Evolutionary conservation across 768 basidiomycete genomes (phyloP).

Genomic region (Panaeolus papilionaceus): DNA sequence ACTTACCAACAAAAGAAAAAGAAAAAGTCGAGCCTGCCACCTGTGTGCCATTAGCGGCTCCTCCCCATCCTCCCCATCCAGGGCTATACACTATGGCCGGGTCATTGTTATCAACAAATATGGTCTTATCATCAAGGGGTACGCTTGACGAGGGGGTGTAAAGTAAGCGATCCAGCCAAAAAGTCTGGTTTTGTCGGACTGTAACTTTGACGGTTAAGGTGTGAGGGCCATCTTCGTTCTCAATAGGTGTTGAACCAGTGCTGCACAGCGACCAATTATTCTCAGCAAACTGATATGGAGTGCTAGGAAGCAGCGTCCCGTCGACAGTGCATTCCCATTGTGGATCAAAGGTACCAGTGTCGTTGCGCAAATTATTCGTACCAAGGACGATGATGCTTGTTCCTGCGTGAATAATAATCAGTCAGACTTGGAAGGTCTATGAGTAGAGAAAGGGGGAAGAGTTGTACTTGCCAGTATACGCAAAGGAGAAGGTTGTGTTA

Average conservation of each 20-base stretch:
- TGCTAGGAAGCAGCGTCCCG: conserved; percentile 9
- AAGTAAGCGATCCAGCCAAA: conserved; percentile 23
- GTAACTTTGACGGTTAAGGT: conserved; percentile 18
- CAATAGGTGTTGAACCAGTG: neutral
- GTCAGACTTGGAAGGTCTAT: neutral
- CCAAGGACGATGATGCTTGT: conserved; percentile 8
- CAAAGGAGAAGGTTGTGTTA: conserved; percentile 32
- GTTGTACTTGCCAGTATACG: conserved; percentile 30
- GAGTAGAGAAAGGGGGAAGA: neutral
- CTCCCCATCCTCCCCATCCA: conserved; percentile 13
- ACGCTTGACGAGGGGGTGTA: conserved; percentile 19
- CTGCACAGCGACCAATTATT: conserved; percentile 19
- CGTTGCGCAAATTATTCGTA: conserved; percentile 20
- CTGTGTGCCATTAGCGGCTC: neutral
- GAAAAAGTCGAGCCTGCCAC: conserved; percentile 5
- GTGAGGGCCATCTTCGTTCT: conserved; percentile 16
- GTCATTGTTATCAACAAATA: conserved; percentile 18
- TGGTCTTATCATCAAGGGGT: conserved; percentile 16
- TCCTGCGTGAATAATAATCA: neutral
- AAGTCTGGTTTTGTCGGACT: conserved; percentile 16
- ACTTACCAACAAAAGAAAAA: conserved; percentile 8
- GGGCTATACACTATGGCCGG: conserved; percentile 13
- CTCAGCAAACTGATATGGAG: conserved; percentile 6
- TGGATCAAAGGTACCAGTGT: conserved; percentile 21
- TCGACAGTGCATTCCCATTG: conserved; percentile 23